Base-by-base conservation (phyloP, 441 rosid species). In the Gossypium gossypioides region DNA sequence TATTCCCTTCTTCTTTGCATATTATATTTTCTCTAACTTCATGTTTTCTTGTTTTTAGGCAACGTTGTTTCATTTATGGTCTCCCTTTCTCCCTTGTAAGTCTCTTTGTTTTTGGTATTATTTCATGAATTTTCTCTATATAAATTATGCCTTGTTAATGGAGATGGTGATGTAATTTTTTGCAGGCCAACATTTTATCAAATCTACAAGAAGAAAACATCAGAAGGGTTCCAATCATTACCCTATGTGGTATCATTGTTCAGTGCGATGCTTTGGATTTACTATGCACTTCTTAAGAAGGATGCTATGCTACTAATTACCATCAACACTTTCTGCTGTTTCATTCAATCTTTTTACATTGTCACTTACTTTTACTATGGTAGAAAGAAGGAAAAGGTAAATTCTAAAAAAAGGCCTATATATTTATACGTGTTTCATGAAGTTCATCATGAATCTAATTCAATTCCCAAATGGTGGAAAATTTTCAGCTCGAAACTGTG, bases 221-320 rank as follows among this genome's bases (percentile, higher is more conserved):
- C 94, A 4, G 88, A 86, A 79, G 96, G 94, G 40, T 92, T 80
- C 74, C 96, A 92, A 42, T 82, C 90, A 2, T 67, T 90, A 48
- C 97, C 97, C 1, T 92, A 92, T 34, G 91, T 92, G 78, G 70
- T 88, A 57, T 88, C 85, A 8, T 79, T 90, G 2, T 84, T 92
- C 59, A 92, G 96, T 81, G 96, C 97, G 3, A 92, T 86, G 96
- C 81, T 90, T 2, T 92, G 96, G 97, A 77, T 92, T 22, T 92
- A 87, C 83, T 92, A 92, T 56, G 94, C 94, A 15, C 18, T 82
- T 25, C 70, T 87, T 71, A 81, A 86, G 42, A 76, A 58, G 18
- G 66, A 87, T 61, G 79, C 85, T 40, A 69, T 80, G 71, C 84
- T 88, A 56, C 88, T 92, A 69, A 82, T 89, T 72, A 87, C 89